Evolutionary conservation across 192 early-diverging fungal genomes (phyloP).

Genomic region (Diversispora epigaea): DNA sequence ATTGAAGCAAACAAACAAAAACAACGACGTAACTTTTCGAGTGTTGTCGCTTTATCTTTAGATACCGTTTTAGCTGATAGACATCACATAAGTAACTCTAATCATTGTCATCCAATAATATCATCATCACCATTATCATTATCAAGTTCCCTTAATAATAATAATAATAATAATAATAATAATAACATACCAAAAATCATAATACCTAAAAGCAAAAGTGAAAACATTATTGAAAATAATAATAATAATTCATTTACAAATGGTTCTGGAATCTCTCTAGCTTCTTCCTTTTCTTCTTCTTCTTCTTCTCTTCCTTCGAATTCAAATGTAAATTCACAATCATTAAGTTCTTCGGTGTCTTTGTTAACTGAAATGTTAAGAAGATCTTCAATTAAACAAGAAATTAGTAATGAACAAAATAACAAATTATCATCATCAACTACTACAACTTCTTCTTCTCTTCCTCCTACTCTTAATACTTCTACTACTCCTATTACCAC

Average conservation of each 20-base stretch:
- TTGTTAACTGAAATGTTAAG: conserved; percentile 22
- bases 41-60: conserved; percentile 7
- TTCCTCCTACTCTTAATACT: neutral
- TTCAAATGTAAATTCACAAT: neutral
- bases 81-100: conserved; percentile 1
- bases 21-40: neutral
- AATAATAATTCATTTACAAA: too few species aligned
- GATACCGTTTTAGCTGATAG: conserved; percentile 10
- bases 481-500: neutral
- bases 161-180: too few species aligned
- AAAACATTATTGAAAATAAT: too few species aligned
- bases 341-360: conserved; percentile 9
- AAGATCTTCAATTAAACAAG: conserved; percentile 3
- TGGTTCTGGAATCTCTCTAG: too few species aligned
- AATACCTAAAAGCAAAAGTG: too few species aligned
- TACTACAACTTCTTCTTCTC: neutral
- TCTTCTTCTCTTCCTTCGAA: neutral
- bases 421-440: neutral
- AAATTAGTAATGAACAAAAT: neutral
- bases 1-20: conserved; percentile 10
- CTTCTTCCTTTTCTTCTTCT: neutral
- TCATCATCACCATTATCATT: too few species aligned
- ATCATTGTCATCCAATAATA: too few species aligned
- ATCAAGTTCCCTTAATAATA: too few species aligned
- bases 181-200: too few species aligned